Conservation (phyloP, 1,284 basidiomycete genomes). For the Kwoniella shivajii region DNA sequence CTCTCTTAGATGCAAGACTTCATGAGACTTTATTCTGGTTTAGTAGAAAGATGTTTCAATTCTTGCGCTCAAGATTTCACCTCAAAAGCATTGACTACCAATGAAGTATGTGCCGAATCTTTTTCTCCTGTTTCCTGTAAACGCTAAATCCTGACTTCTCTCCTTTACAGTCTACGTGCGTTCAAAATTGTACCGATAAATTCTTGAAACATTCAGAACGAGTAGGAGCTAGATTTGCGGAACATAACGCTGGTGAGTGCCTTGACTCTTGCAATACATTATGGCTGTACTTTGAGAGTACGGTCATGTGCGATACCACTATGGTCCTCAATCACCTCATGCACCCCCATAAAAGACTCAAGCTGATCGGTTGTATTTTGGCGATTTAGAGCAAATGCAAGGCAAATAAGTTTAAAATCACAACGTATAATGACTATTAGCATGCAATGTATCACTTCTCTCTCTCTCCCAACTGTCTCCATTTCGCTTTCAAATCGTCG, state of each 20-base stretch:
- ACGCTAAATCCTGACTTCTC: not conserved
- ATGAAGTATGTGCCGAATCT: constrained; percentile 71
- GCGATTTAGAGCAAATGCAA: constrained; percentile 2
- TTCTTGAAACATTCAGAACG: constrained; percentile 97
- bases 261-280: not conserved
- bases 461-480: not conserved
- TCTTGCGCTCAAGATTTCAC: constrained; percentile 97
- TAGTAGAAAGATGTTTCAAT: constrained; percentile 95
- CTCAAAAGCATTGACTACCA: constrained; percentile 85
- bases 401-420: not conserved
- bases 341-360: not conserved
- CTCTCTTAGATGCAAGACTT: constrained; percentile 91
- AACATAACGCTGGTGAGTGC: constrained; percentile 78
- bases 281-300: no score
- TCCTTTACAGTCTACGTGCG: constrained; percentile 58
- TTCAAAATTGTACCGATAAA: constrained; percentile 76
- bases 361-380: not conserved
- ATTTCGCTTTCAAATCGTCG: no score
- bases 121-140: not conserved
- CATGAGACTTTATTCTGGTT: constrained; percentile 89
- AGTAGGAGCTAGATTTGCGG: constrained; percentile 87
- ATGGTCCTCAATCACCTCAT: not conserved
- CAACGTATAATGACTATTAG: not conserved
- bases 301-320: no score
- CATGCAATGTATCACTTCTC: constrained; percentile 1